Evolutionary conservation across 1,284 basidiomycete genomes (phyloP).

Genomic region (Cutaneotrichosporon curvatum): DNA sequence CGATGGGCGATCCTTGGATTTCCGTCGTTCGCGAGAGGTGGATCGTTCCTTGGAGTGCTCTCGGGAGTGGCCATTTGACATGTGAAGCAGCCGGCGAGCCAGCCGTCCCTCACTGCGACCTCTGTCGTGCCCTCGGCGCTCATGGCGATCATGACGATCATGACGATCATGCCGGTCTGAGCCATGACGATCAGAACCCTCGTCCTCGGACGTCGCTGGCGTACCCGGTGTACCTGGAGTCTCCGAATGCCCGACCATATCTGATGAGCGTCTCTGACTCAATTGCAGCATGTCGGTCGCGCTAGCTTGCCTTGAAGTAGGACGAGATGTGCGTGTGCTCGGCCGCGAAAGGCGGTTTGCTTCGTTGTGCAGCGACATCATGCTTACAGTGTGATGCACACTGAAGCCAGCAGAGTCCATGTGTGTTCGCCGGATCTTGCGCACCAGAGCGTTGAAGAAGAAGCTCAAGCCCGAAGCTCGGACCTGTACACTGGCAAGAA

Average conservation of each 20-base stretch:
- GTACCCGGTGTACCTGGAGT: not conserved
- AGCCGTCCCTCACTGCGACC: not conserved
- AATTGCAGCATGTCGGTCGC: too few species aligned
- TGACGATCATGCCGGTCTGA: not conserved
- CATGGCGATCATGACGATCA: not conserved
- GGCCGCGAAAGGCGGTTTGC: too few species aligned
- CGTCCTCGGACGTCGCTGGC: not conserved
- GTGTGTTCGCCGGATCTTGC: slow-evolving; percentile 36
- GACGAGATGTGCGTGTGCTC: too few species aligned
- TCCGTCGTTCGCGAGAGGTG: not conserved
- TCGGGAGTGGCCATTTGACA: too few species aligned
- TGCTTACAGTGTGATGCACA: slow-evolving; percentile 2
- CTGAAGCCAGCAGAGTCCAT: slow-evolving; percentile 39
- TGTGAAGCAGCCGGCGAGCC: slow-evolving; percentile 1
- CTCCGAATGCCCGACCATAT: too few species aligned
- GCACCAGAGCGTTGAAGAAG: slow-evolving; percentile 44
- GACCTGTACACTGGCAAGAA: slow-evolving; percentile 33
- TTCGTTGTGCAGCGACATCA: not conserved
- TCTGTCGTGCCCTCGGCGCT: too few species aligned
- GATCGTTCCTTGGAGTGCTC: not conserved
- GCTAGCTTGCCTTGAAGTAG: too few species aligned
- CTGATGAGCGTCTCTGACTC: too few species aligned
- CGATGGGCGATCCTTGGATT: not conserved
- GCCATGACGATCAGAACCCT: not conserved
- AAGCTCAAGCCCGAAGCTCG: slow-evolving; percentile 41